phyloP scores from a whole-genome alignment of 208 protist species.

The Crithidia thermophila region DNA sequence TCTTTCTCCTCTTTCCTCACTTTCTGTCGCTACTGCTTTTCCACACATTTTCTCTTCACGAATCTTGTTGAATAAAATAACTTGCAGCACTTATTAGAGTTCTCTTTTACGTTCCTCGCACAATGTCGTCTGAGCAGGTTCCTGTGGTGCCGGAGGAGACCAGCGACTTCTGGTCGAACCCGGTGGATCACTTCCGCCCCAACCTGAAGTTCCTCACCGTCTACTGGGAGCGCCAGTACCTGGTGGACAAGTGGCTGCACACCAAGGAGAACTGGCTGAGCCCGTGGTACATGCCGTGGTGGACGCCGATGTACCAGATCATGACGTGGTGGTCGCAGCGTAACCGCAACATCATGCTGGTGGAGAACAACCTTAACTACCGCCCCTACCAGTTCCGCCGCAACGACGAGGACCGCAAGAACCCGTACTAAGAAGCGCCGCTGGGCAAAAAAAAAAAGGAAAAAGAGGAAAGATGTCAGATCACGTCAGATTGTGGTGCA shows the following conservation, averaged over 20 bases:
- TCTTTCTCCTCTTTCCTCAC: not conserved
- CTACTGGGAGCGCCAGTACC: slow-evolving; percentile 85
- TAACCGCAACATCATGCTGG: slow-evolving; percentile 87
- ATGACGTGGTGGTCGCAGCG: slow-evolving; percentile 86
- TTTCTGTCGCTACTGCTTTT: not conserved
- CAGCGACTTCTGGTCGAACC: slow-evolving; percentile 85
- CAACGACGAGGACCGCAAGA: slow-evolving; percentile 90
- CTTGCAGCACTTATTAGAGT: no score
- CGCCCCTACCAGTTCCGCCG: slow-evolving; percentile 87
- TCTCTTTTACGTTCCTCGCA: not conserved
- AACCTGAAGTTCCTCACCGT: slow-evolving; percentile 89
- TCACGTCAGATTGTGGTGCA: no score
- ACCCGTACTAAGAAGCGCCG: slow-evolving; percentile 93
- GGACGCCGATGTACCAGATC: slow-evolving; percentile 85
- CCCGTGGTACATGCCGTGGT: slow-evolving; percentile 89
- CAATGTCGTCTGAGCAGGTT: slow-evolving; percentile 46
- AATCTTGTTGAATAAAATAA: no score
- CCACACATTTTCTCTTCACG: slow-evolving; percentile 3
- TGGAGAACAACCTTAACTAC: slow-evolving; percentile 94
- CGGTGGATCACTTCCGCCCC: slow-evolving; percentile 91
- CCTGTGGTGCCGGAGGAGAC: slow-evolving; percentile 33
- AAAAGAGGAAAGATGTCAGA: slow-evolving; percentile 7
- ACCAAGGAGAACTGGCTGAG: slow-evolving; percentile 79
- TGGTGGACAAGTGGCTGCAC: slow-evolving; percentile 81
- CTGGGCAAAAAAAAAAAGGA: slow-evolving; percentile 1